Percentiles rank a stretch among this genome's conserved stretches.
Evolutionary conservation across 2,329 filamentous ascomycete species (phyloP).

Genomic region (Claviceps quebecensis): DNA sequence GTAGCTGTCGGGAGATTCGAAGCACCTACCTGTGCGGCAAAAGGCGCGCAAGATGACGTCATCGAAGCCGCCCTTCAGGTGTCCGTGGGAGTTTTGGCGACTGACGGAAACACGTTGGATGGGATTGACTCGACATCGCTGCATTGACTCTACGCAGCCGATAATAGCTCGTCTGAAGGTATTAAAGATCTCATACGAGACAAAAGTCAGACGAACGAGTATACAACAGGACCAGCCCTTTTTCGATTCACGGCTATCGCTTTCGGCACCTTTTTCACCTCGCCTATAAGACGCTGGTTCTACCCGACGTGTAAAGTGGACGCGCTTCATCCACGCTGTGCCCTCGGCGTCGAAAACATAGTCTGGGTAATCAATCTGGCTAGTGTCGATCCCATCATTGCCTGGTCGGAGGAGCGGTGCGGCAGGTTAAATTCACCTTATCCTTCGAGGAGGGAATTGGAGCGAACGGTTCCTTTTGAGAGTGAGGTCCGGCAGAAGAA

Average conservation of each 20-base stretch:
- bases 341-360: slow-evolving; percentile 37
- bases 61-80: slow-evolving; percentile 40
- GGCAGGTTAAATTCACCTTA: slow-evolving; percentile 82
- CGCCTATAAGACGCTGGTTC: slow-evolving; percentile 78
- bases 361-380: slow-evolving; percentile 64
- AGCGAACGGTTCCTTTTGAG: slow-evolving; percentile 77
- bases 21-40: slow-evolving; percentile 25
- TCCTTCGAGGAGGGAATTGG: slow-evolving; percentile 77
- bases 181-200: background rate
- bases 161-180: background rate
- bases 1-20: slow-evolving; percentile 35
- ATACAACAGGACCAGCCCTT: slow-evolving; percentile 20
- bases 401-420: slow-evolving; percentile 19
- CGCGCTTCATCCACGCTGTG: slow-evolving; percentile 76
- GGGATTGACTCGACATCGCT: no score
- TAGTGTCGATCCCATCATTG: slow-evolving; percentile 34
- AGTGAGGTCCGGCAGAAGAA: slow-evolving; percentile 99
- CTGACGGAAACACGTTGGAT: no score
- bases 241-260: slow-evolving; percentile 34
- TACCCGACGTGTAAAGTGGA: slow-evolving; percentile 76
- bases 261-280: slow-evolving; percentile 73
- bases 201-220: background rate
- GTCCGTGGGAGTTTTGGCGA: slow-evolving; percentile 40
- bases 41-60: slow-evolving; percentile 37
- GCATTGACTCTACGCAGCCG: background rate